A percentile compares a stretch with the other conserved stretches of the same genome.
Conservation (phyloP, 2,329 filamentous ascomycete genomes). For the Fusarium abutilonis region DNA sequence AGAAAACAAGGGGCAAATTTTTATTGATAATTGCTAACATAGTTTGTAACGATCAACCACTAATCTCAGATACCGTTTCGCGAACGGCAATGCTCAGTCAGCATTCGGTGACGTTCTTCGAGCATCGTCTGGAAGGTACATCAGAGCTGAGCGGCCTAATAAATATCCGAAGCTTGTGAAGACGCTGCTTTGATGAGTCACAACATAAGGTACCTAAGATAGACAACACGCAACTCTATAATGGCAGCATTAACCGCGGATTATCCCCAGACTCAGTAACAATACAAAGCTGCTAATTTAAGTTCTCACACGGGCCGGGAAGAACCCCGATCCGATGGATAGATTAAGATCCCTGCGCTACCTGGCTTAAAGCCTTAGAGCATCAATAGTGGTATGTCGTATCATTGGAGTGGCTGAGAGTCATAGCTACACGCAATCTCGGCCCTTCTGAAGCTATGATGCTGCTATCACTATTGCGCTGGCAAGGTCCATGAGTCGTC, state of each 20-base stretch:
- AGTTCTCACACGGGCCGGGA: constrained; percentile 1
- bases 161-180: constrained; percentile 7
- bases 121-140: constrained; percentile 33
- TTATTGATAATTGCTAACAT: not conserved
- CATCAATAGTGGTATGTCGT: not conserved
- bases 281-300: not conserved
- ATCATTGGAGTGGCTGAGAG: not conserved
- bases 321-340: constrained; percentile 10
- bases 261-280: constrained; percentile 12
- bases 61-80: not conserved
- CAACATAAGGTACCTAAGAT: not conserved
- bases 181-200: too few species aligned
- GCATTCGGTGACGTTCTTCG: constrained; percentile 46
- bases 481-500: constrained; percentile 6
- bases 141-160: constrained; percentile 13
- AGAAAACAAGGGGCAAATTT: not conserved
- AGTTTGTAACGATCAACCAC: not conserved
- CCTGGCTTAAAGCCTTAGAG: too few species aligned
- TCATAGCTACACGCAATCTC: constrained; percentile 17
- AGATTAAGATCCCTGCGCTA: not conserved
- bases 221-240: not conserved
- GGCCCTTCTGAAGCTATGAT: not conserved
- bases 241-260: constrained; percentile 28
- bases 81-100: constrained; percentile 43
- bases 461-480: too few species aligned